Conservation (phyloP, 163 green algal species). For the Scenedesmus sp. region DNA sequence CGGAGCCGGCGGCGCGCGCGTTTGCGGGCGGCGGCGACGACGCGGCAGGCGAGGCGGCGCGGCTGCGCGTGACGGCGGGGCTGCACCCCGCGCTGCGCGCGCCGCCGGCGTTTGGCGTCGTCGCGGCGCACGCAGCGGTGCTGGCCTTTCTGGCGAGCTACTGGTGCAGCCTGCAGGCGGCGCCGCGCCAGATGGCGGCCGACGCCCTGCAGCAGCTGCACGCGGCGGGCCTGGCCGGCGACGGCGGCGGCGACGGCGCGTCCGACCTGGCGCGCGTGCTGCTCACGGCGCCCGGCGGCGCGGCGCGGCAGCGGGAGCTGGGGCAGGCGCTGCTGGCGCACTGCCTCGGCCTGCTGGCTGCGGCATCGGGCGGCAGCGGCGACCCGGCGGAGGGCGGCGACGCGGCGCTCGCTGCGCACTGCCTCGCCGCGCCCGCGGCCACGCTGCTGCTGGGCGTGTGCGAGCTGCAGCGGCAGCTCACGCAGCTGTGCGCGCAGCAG, state of each 20-base stretch:
- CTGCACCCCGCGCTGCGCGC: constrained; percentile 50
- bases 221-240: constrained; percentile 4
- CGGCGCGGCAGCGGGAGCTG: constrained; percentile 20
- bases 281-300: background rate
- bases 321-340: background rate
- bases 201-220: constrained; percentile 18
- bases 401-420: background rate
- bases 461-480: constrained; percentile 23
- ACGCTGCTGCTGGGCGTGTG: background rate
- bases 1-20: background rate
- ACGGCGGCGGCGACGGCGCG: background rate
- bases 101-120: constrained; percentile 27
- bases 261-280: background rate
- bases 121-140: constrained; percentile 38
- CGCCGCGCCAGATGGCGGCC: constrained; percentile 5
- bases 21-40: background rate
- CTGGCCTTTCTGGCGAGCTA: constrained; percentile 40
- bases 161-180: constrained; percentile 37
- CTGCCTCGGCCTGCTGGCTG: constrained; percentile 4
- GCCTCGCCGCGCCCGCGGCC: constrained; percentile 14
- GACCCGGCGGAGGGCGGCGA: background rate
- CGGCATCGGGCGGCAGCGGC: too few relatives aligned
- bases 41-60: constrained; percentile 14
- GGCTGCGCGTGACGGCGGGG: constrained; percentile 4
- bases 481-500: constrained; percentile 4